Evolutionary conservation across 495 filamentous ascomycete genomes (phyloP), one percentile per base, ranked within the genome.

Genomic region (Diplogelasinospora grovesii): DNA sequence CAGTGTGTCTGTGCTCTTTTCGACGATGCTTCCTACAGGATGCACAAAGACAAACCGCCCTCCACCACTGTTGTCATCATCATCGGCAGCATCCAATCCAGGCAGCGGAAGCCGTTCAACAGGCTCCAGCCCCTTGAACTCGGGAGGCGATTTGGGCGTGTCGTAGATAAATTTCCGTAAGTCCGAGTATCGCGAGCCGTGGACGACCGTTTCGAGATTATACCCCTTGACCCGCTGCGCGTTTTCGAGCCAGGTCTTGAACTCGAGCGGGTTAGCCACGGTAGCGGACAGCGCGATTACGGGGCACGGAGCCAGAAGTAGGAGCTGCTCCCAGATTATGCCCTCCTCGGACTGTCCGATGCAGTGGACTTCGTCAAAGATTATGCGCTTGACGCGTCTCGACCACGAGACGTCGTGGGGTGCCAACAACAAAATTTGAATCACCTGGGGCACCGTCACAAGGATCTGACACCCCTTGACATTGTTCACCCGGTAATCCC

Each of bases 361-460:
- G 11, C 71, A 85, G 55, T 90, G 85, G n/a, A 89, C 75, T 60
- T 89, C 85, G 46, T 90, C 85, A 41, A 88, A 88, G 24, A 89
- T 89, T 50, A 89, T 87, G 10, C 81, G 68, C 40, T 73, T 81
- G 4, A 89, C 68, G 39, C 78, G 60, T 3, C 64, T 61, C 2
- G 83, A 71, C 80, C 83, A 89, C 3, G 77, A 64, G 15, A 83
- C 82, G 49, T 87, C 83, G 0, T 64, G 58, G 0, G 85, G 81
- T 0, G 79, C 65, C 3, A 89, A 63, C 2, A 89, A 65, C 81
- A 89, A 85, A 38, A 82, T 89, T 46, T 87, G 83, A 11, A 89
- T 66, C 24, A 89, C 79, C 51, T 84, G 76, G 0, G 85, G 85
- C 0, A 89, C 81, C 0, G 84, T 89, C 8, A 89, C 77, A 15